phyloP scores from a whole-genome alignment of 805 yeast species.

The Priceomyces castillae region DNA sequence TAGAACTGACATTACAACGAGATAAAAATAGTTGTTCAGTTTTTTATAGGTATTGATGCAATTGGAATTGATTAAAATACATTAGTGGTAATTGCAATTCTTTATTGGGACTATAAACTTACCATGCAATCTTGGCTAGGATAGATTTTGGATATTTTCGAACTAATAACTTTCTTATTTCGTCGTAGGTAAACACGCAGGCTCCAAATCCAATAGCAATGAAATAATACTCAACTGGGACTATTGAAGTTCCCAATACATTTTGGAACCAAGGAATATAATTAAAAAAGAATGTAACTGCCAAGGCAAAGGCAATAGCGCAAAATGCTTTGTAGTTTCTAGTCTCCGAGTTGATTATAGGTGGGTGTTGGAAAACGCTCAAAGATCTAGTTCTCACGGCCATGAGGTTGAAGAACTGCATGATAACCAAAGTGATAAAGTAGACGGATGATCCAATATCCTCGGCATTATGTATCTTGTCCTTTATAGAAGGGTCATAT shows the following conservation, averaged over 20 bases:
- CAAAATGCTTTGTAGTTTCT: slow-evolving; percentile 31
- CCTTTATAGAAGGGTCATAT: slow-evolving; percentile 19
- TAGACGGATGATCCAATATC: slow-evolving; percentile 42
- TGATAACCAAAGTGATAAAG: slow-evolving; percentile 45
- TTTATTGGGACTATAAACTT: no score
- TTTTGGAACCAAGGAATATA: slow-evolving; percentile 40
- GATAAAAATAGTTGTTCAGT: no score
- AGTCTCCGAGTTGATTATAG: slow-evolving; percentile 15
- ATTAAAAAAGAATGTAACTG: slow-evolving; percentile 40
- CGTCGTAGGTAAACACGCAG: slow-evolving; percentile 41
- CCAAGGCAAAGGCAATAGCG: slow-evolving; percentile 34
- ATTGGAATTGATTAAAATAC: no score
- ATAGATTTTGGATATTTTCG: slow-evolving; percentile 38
- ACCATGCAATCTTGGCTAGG: slow-evolving; percentile 45
- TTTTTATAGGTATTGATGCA: no score
- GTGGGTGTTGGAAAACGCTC: slow-evolving; percentile 42
- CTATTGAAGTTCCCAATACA: slow-evolving; percentile 32
- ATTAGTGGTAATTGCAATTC: no score
- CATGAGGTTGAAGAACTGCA: slow-evolving; percentile 47
- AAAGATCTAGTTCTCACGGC: slow-evolving; percentile 42
- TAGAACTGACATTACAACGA: no score
- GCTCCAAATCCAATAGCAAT: slow-evolving; percentile 46
- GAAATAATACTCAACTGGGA: slow-evolving; percentile 47
- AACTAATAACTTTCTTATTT: slow-evolving; percentile 34
- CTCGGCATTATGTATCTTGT: slow-evolving; percentile 18